phyloP scores from a whole-genome alignment of 2,329 filamentous ascomycete genomes.

The Metarhizium guizhouense region DNA sequence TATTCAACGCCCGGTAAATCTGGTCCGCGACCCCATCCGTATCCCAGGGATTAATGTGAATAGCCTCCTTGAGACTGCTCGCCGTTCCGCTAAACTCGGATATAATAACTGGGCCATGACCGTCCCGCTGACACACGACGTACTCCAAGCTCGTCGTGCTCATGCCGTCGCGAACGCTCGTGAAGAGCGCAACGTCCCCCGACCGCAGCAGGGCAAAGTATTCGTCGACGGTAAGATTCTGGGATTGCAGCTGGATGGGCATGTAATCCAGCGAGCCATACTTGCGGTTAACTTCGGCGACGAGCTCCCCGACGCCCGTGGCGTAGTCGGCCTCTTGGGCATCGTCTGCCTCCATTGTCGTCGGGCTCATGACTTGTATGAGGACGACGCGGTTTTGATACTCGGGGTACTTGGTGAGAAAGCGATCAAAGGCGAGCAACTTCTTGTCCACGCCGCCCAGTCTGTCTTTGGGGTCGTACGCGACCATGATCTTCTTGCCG shows the following conservation, averaged over 20 bases:
- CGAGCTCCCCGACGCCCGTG: conserved; percentile 78
- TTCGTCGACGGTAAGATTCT: conserved; percentile 80
- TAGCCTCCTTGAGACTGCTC: conserved; percentile 70
- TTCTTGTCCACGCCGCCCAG: conserved; percentile 89
- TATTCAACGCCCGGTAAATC: conserved; percentile 71
- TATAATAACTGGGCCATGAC: conserved; percentile 81
- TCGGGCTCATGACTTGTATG: conserved; percentile 83
- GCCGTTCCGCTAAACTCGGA: conserved; percentile 95
- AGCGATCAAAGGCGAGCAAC: conserved; percentile 83
- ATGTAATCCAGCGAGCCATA: conserved; percentile 83
- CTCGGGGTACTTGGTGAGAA: conserved; percentile 79
- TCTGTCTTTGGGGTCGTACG: conserved; percentile 83
- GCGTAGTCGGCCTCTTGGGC: conserved; percentile 70
- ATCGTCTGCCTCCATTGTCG: conserved; percentile 68
- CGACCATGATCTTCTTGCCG: conserved; percentile 87
- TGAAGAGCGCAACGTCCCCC: conserved; percentile 86
- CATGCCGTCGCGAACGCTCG: conserved; percentile 91
- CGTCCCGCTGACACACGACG: conserved; percentile 80
- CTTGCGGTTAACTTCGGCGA: conserved; percentile 79
- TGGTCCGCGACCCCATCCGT: conserved; percentile 71
- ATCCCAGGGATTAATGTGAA: conserved; percentile 96
- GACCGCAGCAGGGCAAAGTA: conserved; percentile 86
- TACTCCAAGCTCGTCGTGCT: conserved; percentile 97
- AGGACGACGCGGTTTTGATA: conserved; percentile 86
- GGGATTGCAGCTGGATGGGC: conserved; percentile 89